A percentile compares a stretch with the other conserved stretches of the same genome.
Evolutionary conservation across 495 filamentous ascomycete genomes (phyloP).

Genomic region (Penicillium manginii): DNA sequence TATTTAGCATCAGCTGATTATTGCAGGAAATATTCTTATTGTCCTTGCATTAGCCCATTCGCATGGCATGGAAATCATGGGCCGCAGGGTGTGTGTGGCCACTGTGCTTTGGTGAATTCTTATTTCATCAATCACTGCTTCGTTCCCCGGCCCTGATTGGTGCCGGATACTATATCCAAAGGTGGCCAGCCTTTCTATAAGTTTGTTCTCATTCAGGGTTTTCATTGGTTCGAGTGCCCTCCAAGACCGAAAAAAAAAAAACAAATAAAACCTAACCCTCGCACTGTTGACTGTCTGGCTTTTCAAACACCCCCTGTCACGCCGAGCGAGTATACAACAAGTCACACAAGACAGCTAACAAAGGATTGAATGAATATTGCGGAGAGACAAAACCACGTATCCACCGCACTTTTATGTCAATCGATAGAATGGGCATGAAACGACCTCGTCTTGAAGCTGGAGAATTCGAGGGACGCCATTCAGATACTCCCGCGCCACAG

Average conservation of each 20-base stretch:
- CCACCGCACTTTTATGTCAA: not conserved
- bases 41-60: slow-evolving; percentile 29
- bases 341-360: not conserved
- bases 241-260: no score
- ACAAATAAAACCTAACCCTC: not conserved
- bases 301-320: not conserved
- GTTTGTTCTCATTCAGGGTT: not conserved
- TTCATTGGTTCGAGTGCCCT: not conserved
- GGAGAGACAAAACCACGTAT: not conserved
- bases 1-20: slow-evolving; percentile 29
- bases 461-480: slow-evolving; percentile 31
- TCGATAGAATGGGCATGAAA: slow-evolving; percentile 21
- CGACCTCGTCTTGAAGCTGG: slow-evolving; percentile 14
- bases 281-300: not conserved
- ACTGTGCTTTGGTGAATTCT: not conserved
- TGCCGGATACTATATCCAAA: not conserved
- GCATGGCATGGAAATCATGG: not conserved
- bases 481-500: slow-evolving; percentile 23
- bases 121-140: not conserved
- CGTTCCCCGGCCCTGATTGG: not conserved
- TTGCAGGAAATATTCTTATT: slow-evolving; percentile 25
- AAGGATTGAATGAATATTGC: no score
- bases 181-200: no score
- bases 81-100: not conserved
- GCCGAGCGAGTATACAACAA: not conserved